phyloP scores from a whole-genome alignment of 768 basidiomycete genomes.

The Suillus brevipes region DNA sequence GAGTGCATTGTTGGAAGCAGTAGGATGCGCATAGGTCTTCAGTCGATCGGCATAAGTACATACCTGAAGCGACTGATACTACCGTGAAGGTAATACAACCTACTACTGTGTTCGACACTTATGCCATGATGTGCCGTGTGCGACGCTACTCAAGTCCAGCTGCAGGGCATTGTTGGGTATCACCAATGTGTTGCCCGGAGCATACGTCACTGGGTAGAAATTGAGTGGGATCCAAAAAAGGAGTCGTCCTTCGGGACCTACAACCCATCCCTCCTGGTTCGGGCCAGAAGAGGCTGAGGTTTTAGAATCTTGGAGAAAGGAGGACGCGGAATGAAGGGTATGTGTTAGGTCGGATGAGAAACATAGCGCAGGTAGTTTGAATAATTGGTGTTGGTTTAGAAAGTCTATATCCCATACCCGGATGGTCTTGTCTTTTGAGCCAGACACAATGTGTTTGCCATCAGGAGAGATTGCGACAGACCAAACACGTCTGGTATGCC shows the following conservation, averaged over 20 bases:
- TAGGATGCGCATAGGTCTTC: not conserved
- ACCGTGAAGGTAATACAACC: not conserved
- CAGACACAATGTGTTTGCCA: not conserved
- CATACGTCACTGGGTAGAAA: no score
- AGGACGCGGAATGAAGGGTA: not conserved
- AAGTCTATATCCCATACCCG: conserved; percentile 1
- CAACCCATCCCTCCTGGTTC: not conserved
- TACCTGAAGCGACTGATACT: no score
- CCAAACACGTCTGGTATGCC: conserved; percentile 3
- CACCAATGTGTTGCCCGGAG: not conserved
- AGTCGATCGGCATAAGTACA: not conserved
- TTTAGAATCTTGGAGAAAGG: not conserved
- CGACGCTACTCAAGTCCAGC: not conserved
- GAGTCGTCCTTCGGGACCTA: not conserved
- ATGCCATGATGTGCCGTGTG: not conserved
- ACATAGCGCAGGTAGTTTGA: not conserved
- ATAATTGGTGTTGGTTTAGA: not conserved
- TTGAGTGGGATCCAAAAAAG: not conserved
- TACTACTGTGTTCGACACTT: not conserved
- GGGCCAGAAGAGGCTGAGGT: not conserved
- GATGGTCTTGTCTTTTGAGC: not conserved
- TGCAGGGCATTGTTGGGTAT: not conserved
- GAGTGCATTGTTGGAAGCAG: not conserved
- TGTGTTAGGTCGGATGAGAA: not conserved
- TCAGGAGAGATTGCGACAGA: conserved; percentile 16